A percentile compares a stretch with the other conserved stretches of the same genome.
Conservation (phyloP, 1,284 basidiomycete genomes). For the Ustilago curta region DNA sequence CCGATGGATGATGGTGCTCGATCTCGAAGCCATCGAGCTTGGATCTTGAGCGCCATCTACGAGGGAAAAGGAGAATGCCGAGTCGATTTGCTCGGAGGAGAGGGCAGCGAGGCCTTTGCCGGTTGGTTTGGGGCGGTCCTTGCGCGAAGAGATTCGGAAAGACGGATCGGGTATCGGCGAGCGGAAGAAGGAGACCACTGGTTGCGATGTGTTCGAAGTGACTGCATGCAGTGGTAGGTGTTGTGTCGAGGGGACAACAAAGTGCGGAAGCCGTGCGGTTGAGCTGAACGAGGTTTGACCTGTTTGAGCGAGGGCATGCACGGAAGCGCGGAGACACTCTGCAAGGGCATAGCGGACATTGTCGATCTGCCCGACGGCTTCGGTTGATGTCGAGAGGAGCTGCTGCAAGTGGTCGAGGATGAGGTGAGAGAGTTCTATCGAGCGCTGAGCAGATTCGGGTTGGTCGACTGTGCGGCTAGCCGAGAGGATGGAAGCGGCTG, state of each 20-base stretch:
- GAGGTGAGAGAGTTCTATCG: conserved; percentile 11
- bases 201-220: neutral
- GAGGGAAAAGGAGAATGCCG: conserved; percentile 15
- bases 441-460: conserved; percentile 10
- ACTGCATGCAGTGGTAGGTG: neutral
- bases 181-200: conserved; percentile 27
- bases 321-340: conserved; percentile 34
- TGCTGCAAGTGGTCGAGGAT: conserved; percentile 24
- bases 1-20: conserved; percentile 8
- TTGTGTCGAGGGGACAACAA: conserved; percentile 21
- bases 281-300: conserved; percentile 38
- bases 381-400: conserved; percentile 36
- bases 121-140: conserved; percentile 37
- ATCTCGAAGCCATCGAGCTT: neutral
- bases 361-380: conserved; percentile 39
- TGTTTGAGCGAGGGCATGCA: conserved; percentile 44
- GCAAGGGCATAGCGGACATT: conserved; percentile 47
- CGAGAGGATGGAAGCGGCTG: conserved; percentile 31
- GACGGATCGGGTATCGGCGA: conserved; percentile 8
- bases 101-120: conserved; percentile 25
- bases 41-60: neutral
- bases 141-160: conserved; percentile 37
- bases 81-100: conserved; percentile 21
- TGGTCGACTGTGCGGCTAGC: conserved; percentile 8
- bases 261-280: conserved; percentile 31